Conservation (phyloP, 805 yeast species). For the Pichia phayaonensis region DNA sequence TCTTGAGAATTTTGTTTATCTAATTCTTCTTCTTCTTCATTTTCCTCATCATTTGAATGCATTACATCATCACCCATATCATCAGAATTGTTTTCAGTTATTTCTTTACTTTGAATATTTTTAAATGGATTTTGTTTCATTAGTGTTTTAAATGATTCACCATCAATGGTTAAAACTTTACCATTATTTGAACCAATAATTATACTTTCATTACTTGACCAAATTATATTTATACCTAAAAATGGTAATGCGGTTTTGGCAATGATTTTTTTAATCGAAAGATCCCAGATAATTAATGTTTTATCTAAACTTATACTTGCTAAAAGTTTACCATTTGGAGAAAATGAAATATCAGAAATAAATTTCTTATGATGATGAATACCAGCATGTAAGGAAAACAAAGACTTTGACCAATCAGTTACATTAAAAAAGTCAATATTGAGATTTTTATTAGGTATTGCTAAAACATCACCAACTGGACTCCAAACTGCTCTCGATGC, state of each 20-base stretch:
- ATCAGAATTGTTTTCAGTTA: constrained; percentile 12
- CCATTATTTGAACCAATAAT: constrained; percentile 10
- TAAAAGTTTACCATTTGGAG: constrained; percentile 52
- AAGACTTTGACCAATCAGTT: constrained; percentile 23
- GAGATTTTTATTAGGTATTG: constrained; percentile 50
- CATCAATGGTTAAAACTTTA: constrained; percentile 9
- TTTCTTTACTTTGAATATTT: constrained; percentile 9
- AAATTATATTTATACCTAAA: constrained; percentile 4
- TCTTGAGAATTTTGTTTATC: constrained; percentile 23
- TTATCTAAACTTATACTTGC: constrained; percentile 53
- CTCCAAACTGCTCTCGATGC: constrained; percentile 62
- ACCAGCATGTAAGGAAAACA: constrained; percentile 18
- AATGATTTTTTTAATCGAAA: constrained; percentile 29
- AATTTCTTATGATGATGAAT: constrained; percentile 20
- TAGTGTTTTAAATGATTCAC: constrained; percentile 5
- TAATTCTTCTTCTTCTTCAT: constrained; percentile 20
- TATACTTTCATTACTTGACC: constrained; percentile 9
- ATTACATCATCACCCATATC: constrained; percentile 18
- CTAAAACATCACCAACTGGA: constrained; percentile 59
- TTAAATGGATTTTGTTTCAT: constrained; percentile 3
- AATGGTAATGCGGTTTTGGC: constrained; percentile 5
- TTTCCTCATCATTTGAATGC: constrained; percentile 12
- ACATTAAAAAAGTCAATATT: constrained; percentile 40
- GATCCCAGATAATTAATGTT: constrained; percentile 49
- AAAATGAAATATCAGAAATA: constrained; percentile 49